Evolutionary conservation across 2,329 filamentous ascomycete genomes (phyloP).

Genomic region (Hirsutella rhossiliensis): DNA sequence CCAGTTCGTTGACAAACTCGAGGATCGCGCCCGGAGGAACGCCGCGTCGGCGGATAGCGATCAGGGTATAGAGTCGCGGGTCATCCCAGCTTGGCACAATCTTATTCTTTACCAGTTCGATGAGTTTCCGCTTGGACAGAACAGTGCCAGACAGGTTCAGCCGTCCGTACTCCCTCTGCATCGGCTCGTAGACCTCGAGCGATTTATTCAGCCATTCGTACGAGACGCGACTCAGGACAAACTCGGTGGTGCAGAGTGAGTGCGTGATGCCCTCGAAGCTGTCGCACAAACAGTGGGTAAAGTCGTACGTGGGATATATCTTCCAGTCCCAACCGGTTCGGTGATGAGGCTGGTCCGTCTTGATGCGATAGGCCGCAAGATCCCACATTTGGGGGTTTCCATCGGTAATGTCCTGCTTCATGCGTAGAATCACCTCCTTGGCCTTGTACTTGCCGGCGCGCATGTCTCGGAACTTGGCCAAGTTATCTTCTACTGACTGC

Average conservation of each 20-base stretch:
- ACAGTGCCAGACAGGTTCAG: slow-evolving; percentile 71
- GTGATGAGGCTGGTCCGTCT: slow-evolving; percentile 58
- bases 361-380: slow-evolving; percentile 77
- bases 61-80: slow-evolving; percentile 78
- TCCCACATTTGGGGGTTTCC: slow-evolving; percentile 97
- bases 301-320: slow-evolving; percentile 93
- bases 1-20: slow-evolving; percentile 82
- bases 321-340: slow-evolving; percentile 75
- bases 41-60: slow-evolving; percentile 71
- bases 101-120: slow-evolving; percentile 65
- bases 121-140: slow-evolving; percentile 75
- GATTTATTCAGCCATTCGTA: slow-evolving; percentile 85
- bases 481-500: slow-evolving; percentile 61
- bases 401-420: slow-evolving; percentile 80
- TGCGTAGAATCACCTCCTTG: slow-evolving; percentile 71
- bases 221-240: slow-evolving; percentile 69
- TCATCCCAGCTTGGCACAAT: slow-evolving; percentile 84
- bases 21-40: slow-evolving; percentile 81
- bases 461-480: slow-evolving; percentile 82
- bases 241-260: slow-evolving; percentile 87
- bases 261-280: slow-evolving; percentile 88
- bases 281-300: slow-evolving; percentile 83
- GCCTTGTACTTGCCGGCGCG: slow-evolving; percentile 81
- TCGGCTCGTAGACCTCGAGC: slow-evolving; percentile 75
- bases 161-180: slow-evolving; percentile 72